Base-by-base conservation (phyloP, 164 flowering plant genomes). In the Magnolia kwangsiensis region DNA sequence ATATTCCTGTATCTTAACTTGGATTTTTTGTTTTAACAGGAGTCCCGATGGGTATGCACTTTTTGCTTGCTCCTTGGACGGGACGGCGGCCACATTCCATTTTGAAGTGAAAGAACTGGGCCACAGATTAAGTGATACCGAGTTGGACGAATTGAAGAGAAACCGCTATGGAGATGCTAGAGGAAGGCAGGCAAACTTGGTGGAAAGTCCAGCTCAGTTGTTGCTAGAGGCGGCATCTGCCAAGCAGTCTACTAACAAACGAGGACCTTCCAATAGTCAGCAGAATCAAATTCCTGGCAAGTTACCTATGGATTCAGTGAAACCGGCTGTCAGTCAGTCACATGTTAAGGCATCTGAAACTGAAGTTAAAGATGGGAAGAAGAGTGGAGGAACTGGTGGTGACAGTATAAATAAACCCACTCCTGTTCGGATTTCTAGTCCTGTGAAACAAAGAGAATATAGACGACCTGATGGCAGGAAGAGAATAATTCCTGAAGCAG, bases 21-120 rank as follows among this genome's bases (percentile, higher is more conserved):
- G 69, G 51, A 7, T 55, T 11, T 55, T 55, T 16, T 51, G 10
- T 50, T 67, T 45, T 4, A 81, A 81, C 91, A 96, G 99, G 99
- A 96, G 98, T 78, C 94, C 99, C 75, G 99, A 96, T 88, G 99
- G 99, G 5, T 96, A 92, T 88, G 87, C 93, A 31, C 91, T 96
- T 45, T 91, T 96, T 83, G 99, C 99, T 16, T 96, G 99, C 81
- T 96, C 99, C 76, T 87, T 96, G 86, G 99, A 96, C 80, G 99
- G 99, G 74, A 88, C 98, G 4, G 90, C 91, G 72, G 94, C 98
- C 49, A 91, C 91, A 61, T 94, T 93, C 74, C 94, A 94, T 85
- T 96, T 96, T 84, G 98, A 96, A 79, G 90, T 50, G 18, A 93
- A 89, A 76, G 99, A 96, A 84, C 86, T 96, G 73, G 99, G 99